Evolutionary conservation across 352 stramenopile species (phyloP).

Genomic region (Phytophthora citricola): DNA sequence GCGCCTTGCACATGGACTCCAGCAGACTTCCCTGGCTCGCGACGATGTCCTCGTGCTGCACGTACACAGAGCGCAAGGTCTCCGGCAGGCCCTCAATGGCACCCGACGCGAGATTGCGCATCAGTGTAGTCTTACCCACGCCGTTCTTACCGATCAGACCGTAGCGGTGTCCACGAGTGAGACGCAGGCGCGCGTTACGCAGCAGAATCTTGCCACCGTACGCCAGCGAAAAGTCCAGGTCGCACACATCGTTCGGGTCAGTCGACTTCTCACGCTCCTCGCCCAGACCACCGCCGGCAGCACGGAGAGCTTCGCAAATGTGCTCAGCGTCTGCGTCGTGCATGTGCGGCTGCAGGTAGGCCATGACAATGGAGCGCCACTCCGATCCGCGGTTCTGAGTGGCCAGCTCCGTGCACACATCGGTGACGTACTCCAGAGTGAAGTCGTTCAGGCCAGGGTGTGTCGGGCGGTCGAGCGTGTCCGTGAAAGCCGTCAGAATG

Average conservation of each 20-base stretch:
- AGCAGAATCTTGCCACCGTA: conserved; percentile 95
- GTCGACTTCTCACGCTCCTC: conserved; percentile 61
- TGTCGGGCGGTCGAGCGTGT: conserved; percentile 51
- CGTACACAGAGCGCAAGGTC: conserved; percentile 95
- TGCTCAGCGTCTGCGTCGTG: conserved; percentile 54
- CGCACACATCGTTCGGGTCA: conserved; percentile 75
- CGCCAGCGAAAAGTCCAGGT: conserved; percentile 76
- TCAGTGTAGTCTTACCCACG: conserved; percentile 96
- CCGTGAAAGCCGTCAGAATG: conserved; percentile 53
- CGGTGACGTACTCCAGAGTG: conserved; percentile 63
- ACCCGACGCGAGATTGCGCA: conserved; percentile 91
- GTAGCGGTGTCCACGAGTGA: conserved; percentile 96
- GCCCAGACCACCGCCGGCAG: conserved; percentile 57
- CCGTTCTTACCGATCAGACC: conserved; percentile 97
- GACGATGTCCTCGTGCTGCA: conserved; percentile 97
- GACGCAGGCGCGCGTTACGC: conserved; percentile 95
- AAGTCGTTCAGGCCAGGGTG: conserved; percentile 62
- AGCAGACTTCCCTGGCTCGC: conserved; percentile 81
- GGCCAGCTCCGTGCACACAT: conserved; percentile 68
- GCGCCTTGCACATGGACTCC: conserved; percentile 67
- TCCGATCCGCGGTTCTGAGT: conserved; percentile 63
- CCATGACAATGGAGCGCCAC: conserved; percentile 59
- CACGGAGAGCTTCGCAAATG: conserved; percentile 58
- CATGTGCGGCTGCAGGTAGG: conserved; percentile 67
- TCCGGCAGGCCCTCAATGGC: conserved; percentile 93